Percentiles rank a stretch among this genome's conserved stretches.
These are phyloP conservation scores for Didymella sp. DNA, from an alignment of 2,329 filamentous ascomycete species.

Conservation along the genomic window DNA sequence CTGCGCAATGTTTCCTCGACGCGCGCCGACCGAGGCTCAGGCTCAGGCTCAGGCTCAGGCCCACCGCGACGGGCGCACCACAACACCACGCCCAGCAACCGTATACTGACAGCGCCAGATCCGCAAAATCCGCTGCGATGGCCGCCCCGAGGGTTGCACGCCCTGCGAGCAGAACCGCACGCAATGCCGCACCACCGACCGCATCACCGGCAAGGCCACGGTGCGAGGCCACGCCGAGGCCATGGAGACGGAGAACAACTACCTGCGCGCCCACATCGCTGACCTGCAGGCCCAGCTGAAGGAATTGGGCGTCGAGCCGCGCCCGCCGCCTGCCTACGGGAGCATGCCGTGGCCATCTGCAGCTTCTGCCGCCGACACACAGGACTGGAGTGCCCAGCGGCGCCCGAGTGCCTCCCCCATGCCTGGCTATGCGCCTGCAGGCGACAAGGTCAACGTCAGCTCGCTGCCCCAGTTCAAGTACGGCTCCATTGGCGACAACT, in stretches of 20 bases:
- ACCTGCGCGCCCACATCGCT: conserved; percentile 70
- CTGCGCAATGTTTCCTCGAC: not conserved
- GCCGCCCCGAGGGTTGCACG: conserved; percentile 78
- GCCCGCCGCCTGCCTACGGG: conserved; percentile 54
- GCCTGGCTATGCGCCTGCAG: conserved; percentile 33
- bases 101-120: conserved; percentile 58
- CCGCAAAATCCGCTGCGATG: conserved; percentile 88
- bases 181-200: conserved; percentile 84
- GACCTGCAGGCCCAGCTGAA: conserved; percentile 72
- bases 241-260: conserved; percentile 74
- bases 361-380: conserved; percentile 22
- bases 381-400: conserved; percentile 35
- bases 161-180: conserved; percentile 78
- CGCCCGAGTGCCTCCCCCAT: conserved; percentile 36
- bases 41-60: conserved; percentile 3
- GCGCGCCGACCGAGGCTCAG: not conserved
- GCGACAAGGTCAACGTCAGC: conserved; percentile 28
- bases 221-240: conserved; percentile 79
- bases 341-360: conserved; percentile 36
- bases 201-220: conserved; percentile 82
- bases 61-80: conserved; percentile 7
- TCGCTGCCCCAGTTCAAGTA: conserved; percentile 56
- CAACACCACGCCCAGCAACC: not conserved
- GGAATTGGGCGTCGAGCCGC: conserved; percentile 67
- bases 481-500: conserved; percentile 65